Evolutionary conservation across 108 stramenopile species (phyloP), one percentile per base, ranked within the genome.

Genomic region (Heterococcus sp.): DNA sequence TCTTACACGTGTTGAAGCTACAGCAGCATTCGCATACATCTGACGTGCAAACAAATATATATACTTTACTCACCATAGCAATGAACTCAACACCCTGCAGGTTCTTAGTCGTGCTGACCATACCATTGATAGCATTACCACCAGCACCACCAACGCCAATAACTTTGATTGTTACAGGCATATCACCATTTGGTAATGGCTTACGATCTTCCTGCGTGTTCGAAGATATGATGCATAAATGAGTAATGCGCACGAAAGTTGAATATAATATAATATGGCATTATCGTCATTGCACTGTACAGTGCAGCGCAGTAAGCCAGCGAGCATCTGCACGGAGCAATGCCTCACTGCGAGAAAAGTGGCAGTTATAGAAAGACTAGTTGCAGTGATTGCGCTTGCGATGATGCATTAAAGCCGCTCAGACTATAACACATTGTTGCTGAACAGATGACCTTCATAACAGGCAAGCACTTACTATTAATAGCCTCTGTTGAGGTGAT

Each of bases 61-160:
- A n/a, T n/a, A n/a, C n/a, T n/a, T n/a, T n/a, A 21, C 46, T 58
- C 46, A 58, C 46, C 67, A 91, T 85, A 2, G 90, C 88, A 75
- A 89, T 82, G 36, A 91, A 89, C 64, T 90, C 84, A 65, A 91
- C 91, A 21, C 90, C 90, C 3, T 35, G 35, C 14, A 84, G 68
- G 39, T 77, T 70, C 14, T 69, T 63, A 36, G 76, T 83, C 28
- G 78, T 80, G 14, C 37, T 63, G n/a, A 88, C 78, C 87, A 88
- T 88, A 38, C 87, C 83, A 40, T 88, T 86, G 28, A 91, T 88
- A 26, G 91, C 91, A 66, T 92, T 92, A 35, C 90, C 90, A 1
- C 91, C 91, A 28, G 89, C 91, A 32, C 91, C 91, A 29, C 91
- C 91, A 26, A 92, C 89, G 29, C 91, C 91, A 11, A 92, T 64